A percentile compares a stretch with the other conserved stretches of the same genome.
Conservation (phyloP, 257 asterid genomes). For the Capsicum pubescens region DNA sequence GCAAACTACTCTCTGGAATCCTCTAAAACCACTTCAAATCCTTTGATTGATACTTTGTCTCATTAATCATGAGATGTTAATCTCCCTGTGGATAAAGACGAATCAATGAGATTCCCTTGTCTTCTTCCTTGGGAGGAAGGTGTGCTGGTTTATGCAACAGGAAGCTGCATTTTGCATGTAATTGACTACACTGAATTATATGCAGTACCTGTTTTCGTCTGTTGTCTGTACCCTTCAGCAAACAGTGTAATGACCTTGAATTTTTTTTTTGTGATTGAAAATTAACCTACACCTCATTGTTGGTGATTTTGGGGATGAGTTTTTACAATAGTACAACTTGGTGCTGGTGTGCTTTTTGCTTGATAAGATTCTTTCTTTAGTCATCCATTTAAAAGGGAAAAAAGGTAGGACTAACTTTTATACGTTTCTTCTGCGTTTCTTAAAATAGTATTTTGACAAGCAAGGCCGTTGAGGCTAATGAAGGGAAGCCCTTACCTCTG, state of each 20-base stretch:
- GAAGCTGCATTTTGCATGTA: slow-evolving; percentile 10
- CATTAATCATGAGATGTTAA: neutral
- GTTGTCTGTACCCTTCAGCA: slow-evolving; percentile 1
- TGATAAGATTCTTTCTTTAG: neutral
- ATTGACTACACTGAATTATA: neutral
- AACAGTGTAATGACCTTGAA: neutral
- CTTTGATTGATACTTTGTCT: neutral
- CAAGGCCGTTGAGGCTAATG: slow-evolving; percentile 92
- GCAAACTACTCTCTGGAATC: slow-evolving; percentile 5
- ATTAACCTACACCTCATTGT: neutral
- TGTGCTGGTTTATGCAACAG: neutral
- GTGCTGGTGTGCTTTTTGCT: slow-evolving; percentile 3
- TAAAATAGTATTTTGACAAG: slow-evolving; percentile 68
- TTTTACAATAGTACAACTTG: neutral
- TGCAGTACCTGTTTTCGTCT: neutral
- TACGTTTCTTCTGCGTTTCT: slow-evolving; percentile 18
- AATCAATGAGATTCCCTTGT: neutral
- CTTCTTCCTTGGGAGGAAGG: slow-evolving; percentile 5
- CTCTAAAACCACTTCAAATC: slow-evolving; percentile 11
- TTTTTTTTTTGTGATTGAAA: neutral
- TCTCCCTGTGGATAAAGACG: neutral
- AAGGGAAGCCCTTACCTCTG: slow-evolving; percentile 88
- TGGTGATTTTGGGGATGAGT: neutral
- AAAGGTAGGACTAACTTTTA: neutral
- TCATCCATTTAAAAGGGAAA: neutral